phyloP scores from a whole-genome alignment of 106 monocot species.

The Allium fistulosum region DNA sequence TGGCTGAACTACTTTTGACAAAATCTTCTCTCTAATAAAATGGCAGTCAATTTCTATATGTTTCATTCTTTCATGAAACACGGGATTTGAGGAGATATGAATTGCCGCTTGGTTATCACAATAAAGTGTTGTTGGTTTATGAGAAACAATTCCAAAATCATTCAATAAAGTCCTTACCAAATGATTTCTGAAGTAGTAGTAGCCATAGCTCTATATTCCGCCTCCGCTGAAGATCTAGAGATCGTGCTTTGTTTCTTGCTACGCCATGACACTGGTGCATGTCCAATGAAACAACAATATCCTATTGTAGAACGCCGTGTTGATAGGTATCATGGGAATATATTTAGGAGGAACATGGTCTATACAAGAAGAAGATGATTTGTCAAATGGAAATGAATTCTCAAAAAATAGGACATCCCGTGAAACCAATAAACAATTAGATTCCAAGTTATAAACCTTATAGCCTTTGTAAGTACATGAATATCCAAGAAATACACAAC shows the following conservation, averaged over 20 bases:
- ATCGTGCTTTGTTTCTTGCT: background rate
- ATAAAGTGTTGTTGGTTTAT: background rate
- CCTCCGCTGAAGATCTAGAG: background rate
- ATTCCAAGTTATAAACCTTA: background rate
- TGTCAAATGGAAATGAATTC: background rate
- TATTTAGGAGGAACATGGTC: too few relatives aligned
- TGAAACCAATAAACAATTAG: background rate
- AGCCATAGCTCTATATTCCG: background rate
- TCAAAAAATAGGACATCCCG: background rate
- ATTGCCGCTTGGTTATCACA: conserved; percentile 4
- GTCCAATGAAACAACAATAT: background rate
- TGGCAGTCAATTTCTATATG: too few relatives aligned
- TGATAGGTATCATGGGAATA: too few relatives aligned
- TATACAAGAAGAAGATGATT: background rate
- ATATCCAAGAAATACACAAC: background rate
- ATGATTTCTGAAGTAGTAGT: background rate
- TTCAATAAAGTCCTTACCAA: background rate
- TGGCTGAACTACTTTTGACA: background rate
- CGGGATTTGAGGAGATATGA: too few relatives aligned
- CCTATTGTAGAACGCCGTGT: background rate
- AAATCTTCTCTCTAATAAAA: background rate
- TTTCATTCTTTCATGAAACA: too few relatives aligned
- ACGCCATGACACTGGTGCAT: background rate
- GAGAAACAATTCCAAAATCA: background rate
- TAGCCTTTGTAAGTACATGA: background rate